Percentiles rank a stretch among this genome's conserved stretches.
Evolutionary conservation across 495 filamentous ascomycete genomes (phyloP).

Genomic region (Neurospora pannonica): DNA sequence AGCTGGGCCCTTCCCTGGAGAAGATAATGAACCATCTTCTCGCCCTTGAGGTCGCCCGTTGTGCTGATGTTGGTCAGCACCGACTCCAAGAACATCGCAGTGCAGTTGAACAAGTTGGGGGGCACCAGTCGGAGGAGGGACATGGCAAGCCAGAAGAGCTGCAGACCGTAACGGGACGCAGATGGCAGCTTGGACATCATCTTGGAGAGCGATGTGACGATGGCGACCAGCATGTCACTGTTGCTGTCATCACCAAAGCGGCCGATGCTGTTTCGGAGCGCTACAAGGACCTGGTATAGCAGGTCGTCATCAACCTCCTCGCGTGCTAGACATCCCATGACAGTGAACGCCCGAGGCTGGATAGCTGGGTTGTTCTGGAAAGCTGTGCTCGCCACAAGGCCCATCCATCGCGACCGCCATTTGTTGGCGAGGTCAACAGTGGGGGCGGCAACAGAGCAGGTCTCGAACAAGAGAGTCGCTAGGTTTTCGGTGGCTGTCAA

Average conservation of each 20-base stretch:
- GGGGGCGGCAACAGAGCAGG: slow-evolving; percentile 51
- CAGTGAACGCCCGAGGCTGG: slow-evolving; percentile 55
- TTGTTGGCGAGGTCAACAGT: slow-evolving; percentile 54
- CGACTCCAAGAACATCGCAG: slow-evolving; percentile 51
- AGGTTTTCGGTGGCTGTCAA: slow-evolving; percentile 44
- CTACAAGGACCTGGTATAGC: slow-evolving; percentile 59
- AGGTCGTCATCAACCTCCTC: slow-evolving; percentile 61
- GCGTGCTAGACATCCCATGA: slow-evolving; percentile 58
- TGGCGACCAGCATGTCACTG: slow-evolving; percentile 56
- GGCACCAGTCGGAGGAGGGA: slow-evolving; percentile 54
- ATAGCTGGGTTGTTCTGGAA: slow-evolving; percentile 64
- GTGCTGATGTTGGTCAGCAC: slow-evolving; percentile 50
- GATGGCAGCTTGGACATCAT: slow-evolving; percentile 59
- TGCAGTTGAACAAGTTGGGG: slow-evolving; percentile 50
- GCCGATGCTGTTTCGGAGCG: slow-evolving; percentile 48
- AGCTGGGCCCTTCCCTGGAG: slow-evolving; percentile 45
- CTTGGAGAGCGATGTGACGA: slow-evolving; percentile 54
- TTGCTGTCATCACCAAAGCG: slow-evolving; percentile 50
- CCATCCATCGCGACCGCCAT: slow-evolving; percentile 66
- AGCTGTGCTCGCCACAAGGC: slow-evolving; percentile 56
- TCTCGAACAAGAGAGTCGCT: slow-evolving; percentile 47
- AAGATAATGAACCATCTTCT: slow-evolving; percentile 46
- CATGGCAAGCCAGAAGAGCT: slow-evolving; percentile 59
- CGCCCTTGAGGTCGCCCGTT: slow-evolving; percentile 45
- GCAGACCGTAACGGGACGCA: slow-evolving; percentile 54